Percentiles rank a stretch among this genome's conserved stretches.
phyloP scores from a whole-genome alignment of 768 basidiomycete genomes.

The Mycena pura region DNA sequence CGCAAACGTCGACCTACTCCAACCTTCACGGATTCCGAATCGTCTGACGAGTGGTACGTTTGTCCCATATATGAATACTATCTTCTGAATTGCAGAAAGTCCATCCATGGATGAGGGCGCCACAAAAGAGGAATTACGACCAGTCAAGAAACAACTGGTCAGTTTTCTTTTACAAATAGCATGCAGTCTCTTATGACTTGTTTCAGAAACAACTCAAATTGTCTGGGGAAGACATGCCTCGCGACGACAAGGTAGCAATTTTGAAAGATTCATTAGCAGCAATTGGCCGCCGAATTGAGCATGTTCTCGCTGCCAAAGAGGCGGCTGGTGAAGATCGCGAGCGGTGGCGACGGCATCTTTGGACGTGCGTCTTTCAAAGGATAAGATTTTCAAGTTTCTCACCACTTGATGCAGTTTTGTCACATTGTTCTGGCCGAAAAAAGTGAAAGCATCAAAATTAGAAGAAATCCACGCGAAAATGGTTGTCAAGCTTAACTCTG shows the following conservation, averaged over 20 bases:
- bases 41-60: slow-evolving; percentile 88
- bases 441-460: slow-evolving; percentile 91
- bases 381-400: background rate
- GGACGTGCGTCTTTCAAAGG: slow-evolving; percentile 75
- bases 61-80: slow-evolving; percentile 6
- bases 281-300: slow-evolving; percentile 91
- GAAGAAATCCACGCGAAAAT: slow-evolving; percentile 97
- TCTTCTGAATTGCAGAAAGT: slow-evolving; percentile 44
- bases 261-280: slow-evolving; percentile 94
- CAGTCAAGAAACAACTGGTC: slow-evolving; percentile 95
- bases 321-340: slow-evolving; percentile 82
- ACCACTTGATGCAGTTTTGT: slow-evolving; percentile 69
- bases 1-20: slow-evolving; percentile 95
- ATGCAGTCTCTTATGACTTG: background rate
- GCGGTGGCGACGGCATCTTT: slow-evolving; percentile 92
- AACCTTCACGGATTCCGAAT: slow-evolving; percentile 94
- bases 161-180: slow-evolving; percentile 32
- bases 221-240: slow-evolving; percentile 90
- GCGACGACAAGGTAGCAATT: slow-evolving; percentile 95
- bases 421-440: slow-evolving; percentile 96
- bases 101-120: slow-evolving; percentile 94
- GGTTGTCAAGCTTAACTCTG: slow-evolving; percentile 78
- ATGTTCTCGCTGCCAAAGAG: slow-evolving; percentile 76
- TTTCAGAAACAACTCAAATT: slow-evolving; percentile 91
- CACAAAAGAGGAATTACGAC: slow-evolving; percentile 94